phyloP scores from a whole-genome alignment of 2,329 filamentous ascomycete species.

The Nigrospora sphaerica region DNA sequence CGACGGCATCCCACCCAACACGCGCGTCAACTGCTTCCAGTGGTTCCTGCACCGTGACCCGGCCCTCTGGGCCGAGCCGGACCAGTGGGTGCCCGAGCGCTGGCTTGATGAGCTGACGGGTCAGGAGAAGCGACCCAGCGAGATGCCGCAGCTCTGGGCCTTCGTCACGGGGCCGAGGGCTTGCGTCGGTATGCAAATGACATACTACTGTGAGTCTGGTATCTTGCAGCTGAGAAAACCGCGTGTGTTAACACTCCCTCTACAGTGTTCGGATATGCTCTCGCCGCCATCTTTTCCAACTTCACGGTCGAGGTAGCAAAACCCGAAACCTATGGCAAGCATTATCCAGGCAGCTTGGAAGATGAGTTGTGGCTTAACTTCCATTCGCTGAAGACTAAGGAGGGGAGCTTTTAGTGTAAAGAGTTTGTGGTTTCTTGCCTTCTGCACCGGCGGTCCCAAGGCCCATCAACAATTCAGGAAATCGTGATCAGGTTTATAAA shows the following conservation, averaged over 20 bases:
- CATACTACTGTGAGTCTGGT: neutral
- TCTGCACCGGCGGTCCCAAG: no score
- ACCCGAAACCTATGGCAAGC: neutral
- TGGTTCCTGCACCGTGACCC: constrained; percentile 7
- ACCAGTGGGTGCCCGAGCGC: constrained; percentile 4
- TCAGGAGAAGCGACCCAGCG: neutral
- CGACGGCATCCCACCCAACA: constrained; percentile 3
- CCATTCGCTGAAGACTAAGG: no score
- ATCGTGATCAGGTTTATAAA: no score
- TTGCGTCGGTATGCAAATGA: neutral
- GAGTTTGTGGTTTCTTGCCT: no score
- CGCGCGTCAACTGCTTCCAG: constrained; percentile 4
- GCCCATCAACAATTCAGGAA: no score
- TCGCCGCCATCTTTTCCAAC: neutral
- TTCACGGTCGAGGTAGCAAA: neutral
- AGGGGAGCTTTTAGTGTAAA: no score
- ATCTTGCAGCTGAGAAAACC: neutral
- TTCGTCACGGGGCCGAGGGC: constrained; percentile 3
- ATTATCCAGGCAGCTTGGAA: neutral
- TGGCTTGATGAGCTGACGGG: constrained; percentile 3
- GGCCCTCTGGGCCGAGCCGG: neutral
- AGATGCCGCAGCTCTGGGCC: neutral
- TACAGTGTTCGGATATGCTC: neutral
- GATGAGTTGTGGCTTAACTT: no score
- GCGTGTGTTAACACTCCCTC: neutral